Conservation (phyloP, 2,329 filamentous ascomycete species). For the Daldinia sp. region DNA sequence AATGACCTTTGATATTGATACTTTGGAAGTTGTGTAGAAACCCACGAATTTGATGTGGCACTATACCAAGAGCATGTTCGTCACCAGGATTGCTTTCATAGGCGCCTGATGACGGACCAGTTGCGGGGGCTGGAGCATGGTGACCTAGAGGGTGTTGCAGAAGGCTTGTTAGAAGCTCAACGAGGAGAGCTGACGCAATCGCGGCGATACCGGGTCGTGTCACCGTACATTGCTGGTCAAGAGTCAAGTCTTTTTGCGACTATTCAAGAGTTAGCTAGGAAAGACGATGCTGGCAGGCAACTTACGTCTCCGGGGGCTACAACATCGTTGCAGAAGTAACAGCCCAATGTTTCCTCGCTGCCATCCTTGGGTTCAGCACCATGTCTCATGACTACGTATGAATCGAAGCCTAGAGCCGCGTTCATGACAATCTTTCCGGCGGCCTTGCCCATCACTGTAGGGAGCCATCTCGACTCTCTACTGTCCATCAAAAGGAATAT, state of each 20-base stretch:
- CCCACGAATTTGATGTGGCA: conserved; percentile 85
- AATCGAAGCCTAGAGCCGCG: conserved; percentile 94
- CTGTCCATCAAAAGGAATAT: conserved; percentile 99
- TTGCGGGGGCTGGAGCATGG: conserved; percentile 68
- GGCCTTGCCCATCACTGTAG: conserved; percentile 95
- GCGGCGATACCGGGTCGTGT: conserved; percentile 92
- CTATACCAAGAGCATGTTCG: conserved; percentile 73
- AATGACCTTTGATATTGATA: conserved; percentile 77
- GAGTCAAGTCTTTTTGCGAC: conserved; percentile 93
- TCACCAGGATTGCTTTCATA: conserved; percentile 64
- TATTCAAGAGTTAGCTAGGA: conserved; percentile 56
- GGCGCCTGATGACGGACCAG: conserved; percentile 53
- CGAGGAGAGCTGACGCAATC: conserved; percentile 89
- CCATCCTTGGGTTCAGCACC: conserved; percentile 72
- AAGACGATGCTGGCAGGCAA: conserved; percentile 41
- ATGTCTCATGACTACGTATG: conserved; percentile 97
- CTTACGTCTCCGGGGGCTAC: conserved; percentile 92
- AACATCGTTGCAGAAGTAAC: conserved; percentile 99
- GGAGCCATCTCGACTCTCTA: conserved; percentile 92
- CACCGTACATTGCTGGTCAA: conserved; percentile 98
- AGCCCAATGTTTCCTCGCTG: conserved; percentile 79
- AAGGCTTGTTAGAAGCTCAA: conserved; percentile 88
- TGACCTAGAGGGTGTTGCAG: conserved; percentile 85
- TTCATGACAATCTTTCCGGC: conserved; percentile 96
- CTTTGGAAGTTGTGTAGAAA: conserved; percentile 81